Percentiles rank a stretch among this genome's conserved stretches.
Conservation (phyloP, 345 rosid species). For the Populus tremula region DNA sequence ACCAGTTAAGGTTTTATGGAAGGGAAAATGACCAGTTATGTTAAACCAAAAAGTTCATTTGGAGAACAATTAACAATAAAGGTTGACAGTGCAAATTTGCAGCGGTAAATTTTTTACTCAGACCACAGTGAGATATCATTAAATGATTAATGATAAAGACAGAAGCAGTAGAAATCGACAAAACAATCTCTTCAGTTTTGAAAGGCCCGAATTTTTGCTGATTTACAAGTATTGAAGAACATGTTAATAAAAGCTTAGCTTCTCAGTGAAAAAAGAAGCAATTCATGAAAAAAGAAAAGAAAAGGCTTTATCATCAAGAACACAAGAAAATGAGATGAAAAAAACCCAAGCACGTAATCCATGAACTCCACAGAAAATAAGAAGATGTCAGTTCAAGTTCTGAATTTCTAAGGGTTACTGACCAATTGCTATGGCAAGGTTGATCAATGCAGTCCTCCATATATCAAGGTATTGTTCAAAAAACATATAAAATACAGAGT, state of each 20-base stretch:
- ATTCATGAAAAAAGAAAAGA: background rate
- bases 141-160: background rate
- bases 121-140: background rate
- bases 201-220: background rate
- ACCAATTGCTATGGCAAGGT: conserved; percentile 94
- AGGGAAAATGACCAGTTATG: conserved; percentile 5
- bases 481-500: conserved; percentile 96
- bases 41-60: background rate
- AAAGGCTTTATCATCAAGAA: background rate
- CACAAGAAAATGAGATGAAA: background rate
- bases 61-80: background rate
- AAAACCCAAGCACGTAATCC: background rate
- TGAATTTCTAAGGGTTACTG: conserved; percentile 32
- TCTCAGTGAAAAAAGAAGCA: background rate
- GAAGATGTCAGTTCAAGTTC: background rate
- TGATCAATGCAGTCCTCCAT: conserved; percentile 93
- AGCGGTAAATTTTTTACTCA: background rate
- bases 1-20: conserved; percentile 2
- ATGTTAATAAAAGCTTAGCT: background rate
- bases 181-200: background rate
- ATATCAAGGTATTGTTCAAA: conserved; percentile 98
- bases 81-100: background rate
- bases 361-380: conserved; percentile 5
- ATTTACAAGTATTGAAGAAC: background rate
- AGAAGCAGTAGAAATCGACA: background rate